Base-by-base conservation (phyloP, 805 yeast genomes). In the Sugiyamaella marilandica region DNA sequence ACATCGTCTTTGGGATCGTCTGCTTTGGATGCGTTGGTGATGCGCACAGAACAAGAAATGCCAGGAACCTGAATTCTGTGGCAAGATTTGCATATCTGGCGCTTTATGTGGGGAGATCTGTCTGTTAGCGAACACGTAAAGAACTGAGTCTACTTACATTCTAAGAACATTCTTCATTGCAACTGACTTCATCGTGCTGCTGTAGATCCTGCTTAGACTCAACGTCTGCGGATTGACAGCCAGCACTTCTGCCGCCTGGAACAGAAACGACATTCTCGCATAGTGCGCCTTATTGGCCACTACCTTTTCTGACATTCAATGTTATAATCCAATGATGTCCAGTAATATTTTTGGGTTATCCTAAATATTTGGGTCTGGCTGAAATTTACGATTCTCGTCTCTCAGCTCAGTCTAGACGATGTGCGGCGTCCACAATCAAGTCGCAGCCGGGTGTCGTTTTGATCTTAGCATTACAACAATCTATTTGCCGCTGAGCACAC, bases 41-140 rank as follows among this genome's bases (percentile, higher is more conserved):
- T 51, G 18, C 70, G 64, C 2, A 73, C 58, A 0, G 64, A 45
- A 47, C 76, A 61, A 16, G 76, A 74, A 14, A 71, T 48, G 0
- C 83, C 84, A 0, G 84, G 81, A 0, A 80, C 61, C 55, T 78
- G 69, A 9, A 77, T 55, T 8, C 81, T 65, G 44, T 77, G 68
- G 66, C 96, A 89, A 35, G 69, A 70, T 60, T 87, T 87, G 67
- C 96, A 89, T 13, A 83, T 63, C 0, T 77, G 73, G 58, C 95
- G 73, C 66, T 89, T 89, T 10, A 88, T 61, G 4, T 56, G 57
- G 0, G 59, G 63, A 45, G 85, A 76, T 10, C 47, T 45, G 26
- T 16, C 16, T 14, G 37, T 16, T 13, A 14, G 37, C 13, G n/a
- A 11, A 24, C 10, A 43, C 13, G 10, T 2, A 41, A 19, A 31